Conservation (phyloP, 805 yeast species). For the Candida patagonica region DNA sequence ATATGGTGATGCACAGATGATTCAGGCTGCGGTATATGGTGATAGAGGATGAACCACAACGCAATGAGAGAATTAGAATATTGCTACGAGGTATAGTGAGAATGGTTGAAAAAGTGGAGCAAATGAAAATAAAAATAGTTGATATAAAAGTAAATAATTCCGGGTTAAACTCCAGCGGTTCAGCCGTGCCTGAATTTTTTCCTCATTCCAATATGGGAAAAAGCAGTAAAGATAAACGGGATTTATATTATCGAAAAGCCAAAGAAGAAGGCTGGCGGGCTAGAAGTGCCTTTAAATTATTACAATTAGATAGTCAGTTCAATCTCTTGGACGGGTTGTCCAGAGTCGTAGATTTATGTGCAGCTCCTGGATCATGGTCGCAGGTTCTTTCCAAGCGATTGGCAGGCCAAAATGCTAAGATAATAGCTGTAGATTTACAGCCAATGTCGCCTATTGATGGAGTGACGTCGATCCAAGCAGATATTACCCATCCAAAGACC, state of each 20-base stretch:
- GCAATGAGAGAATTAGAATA: too few species aligned
- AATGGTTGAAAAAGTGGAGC: too few species aligned
- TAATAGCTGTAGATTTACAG: slow-evolving; percentile 91
- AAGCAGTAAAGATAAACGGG: slow-evolving; percentile 90
- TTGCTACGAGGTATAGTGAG: too few species aligned
- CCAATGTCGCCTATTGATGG: slow-evolving; percentile 96
- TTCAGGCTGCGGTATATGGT: neutral
- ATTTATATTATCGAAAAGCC: slow-evolving; percentile 75
- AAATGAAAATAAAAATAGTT: too few species aligned
- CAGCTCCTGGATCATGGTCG: slow-evolving; percentile 99
- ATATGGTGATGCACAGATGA: neutral
- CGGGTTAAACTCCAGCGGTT: too few species aligned
- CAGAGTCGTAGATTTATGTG: slow-evolving; percentile 93
- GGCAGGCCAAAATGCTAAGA: slow-evolving; percentile 41
- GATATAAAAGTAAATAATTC: too few species aligned
- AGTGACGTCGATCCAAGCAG: slow-evolving; percentile 88
- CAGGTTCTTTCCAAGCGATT: slow-evolving; percentile 74
- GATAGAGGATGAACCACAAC: slow-evolving; percentile 4
- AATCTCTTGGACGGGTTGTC: slow-evolving; percentile 61
- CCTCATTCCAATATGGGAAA: slow-evolving; percentile 92
- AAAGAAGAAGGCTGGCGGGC: slow-evolving; percentile 99
- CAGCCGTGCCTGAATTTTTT: too few species aligned
- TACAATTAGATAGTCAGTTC: slow-evolving; percentile 87
- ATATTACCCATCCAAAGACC: slow-evolving; percentile 93
- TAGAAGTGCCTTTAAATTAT: slow-evolving; percentile 85